phyloP scores from a whole-genome alignment of 805 yeast species.

The Tetrapisispora namnaoensis region DNA sequence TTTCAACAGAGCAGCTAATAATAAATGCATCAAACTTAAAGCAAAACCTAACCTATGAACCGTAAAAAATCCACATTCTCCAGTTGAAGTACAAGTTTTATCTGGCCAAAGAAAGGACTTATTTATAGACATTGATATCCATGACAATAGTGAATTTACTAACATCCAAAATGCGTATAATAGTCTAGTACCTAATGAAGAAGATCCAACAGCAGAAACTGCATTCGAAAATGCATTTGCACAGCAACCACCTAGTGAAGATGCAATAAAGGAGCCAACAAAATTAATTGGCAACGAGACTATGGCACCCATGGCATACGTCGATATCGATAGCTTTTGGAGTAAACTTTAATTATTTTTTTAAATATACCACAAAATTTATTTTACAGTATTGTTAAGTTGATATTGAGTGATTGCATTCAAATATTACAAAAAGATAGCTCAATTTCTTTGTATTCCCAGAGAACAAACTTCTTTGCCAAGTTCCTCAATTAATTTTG shows the following conservation, averaged over 20 bases:
- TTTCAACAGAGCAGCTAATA: conserved; percentile 54
- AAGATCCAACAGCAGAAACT: conserved; percentile 46
- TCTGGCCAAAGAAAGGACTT: conserved; percentile 68
- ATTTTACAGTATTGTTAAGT: too few species aligned
- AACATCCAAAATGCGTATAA: conserved; percentile 74
- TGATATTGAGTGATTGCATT: too few species aligned
- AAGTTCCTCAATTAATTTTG: too few species aligned
- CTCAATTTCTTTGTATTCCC: too few species aligned
- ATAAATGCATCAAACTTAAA: conserved; percentile 66
- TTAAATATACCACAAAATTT: too few species aligned
- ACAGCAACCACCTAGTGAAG: conserved; percentile 74
- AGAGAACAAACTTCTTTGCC: too few species aligned
- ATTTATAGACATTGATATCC: conserved; percentile 79
- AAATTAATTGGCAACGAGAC: conserved; percentile 63
- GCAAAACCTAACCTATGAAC: conserved; percentile 91
- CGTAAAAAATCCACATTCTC: conserved; percentile 86
- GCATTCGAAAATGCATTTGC: conserved; percentile 54
- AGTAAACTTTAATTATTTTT: too few species aligned
- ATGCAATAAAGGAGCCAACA: conserved; percentile 53
- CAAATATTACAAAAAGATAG: too few species aligned
- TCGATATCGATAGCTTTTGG: not conserved
- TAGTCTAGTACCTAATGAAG: conserved; percentile 75
- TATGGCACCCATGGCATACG: conserved; percentile 46
- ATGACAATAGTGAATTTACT: conserved; percentile 71
- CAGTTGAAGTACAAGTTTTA: conserved; percentile 68